phyloP scores from a whole-genome alignment of 768 basidiomycete genomes.

The Tylopilus sp. region DNA sequence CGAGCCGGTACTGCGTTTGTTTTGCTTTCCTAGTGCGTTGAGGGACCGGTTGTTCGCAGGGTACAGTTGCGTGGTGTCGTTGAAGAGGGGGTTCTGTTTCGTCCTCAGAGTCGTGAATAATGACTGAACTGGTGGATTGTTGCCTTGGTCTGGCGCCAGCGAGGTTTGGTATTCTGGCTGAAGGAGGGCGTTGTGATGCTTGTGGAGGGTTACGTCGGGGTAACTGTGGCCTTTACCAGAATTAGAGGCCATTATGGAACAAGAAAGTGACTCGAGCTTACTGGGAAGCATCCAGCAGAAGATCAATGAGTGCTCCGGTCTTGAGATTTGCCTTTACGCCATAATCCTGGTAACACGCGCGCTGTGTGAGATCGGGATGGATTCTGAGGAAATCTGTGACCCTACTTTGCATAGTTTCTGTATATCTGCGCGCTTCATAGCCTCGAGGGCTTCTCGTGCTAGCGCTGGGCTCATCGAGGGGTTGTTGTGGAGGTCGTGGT shows the following conservation, averaged over 20 bases:
- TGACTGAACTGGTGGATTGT: constrained; percentile 33
- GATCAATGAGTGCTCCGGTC: constrained; percentile 73
- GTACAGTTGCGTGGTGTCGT: constrained; percentile 12
- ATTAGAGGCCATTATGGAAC: constrained; percentile 36
- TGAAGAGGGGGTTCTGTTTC: constrained; percentile 34
- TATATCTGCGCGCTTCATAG: constrained; percentile 49
- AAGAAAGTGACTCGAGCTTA: constrained; percentile 35
- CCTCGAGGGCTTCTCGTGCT: constrained; percentile 45
- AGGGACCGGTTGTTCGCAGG: constrained; percentile 20
- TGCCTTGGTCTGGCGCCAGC: constrained; percentile 26
- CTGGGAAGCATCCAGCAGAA: constrained; percentile 54
- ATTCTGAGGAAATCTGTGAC: constrained; percentile 11
- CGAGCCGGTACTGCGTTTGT: constrained; percentile 65
- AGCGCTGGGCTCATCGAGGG: constrained; percentile 40
- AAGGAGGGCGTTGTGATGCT: constrained; percentile 27
- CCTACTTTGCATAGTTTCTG: constrained; percentile 65
- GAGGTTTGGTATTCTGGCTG: constrained; percentile 33
- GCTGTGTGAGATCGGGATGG: constrained; percentile 11
- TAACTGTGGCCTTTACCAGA: constrained; percentile 22
- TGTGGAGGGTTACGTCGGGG: constrained; percentile 20
- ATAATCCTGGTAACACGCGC: constrained; percentile 50
- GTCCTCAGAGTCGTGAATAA: constrained; percentile 43
- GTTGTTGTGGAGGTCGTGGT: constrained; percentile 33
- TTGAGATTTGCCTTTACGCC: constrained; percentile 83
- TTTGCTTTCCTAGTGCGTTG: constrained; percentile 64